These are phyloP conservation scores for Leishmania mexicana DNA, from an alignment of 208 protist genomes.

Conservation along the genomic window DNA sequence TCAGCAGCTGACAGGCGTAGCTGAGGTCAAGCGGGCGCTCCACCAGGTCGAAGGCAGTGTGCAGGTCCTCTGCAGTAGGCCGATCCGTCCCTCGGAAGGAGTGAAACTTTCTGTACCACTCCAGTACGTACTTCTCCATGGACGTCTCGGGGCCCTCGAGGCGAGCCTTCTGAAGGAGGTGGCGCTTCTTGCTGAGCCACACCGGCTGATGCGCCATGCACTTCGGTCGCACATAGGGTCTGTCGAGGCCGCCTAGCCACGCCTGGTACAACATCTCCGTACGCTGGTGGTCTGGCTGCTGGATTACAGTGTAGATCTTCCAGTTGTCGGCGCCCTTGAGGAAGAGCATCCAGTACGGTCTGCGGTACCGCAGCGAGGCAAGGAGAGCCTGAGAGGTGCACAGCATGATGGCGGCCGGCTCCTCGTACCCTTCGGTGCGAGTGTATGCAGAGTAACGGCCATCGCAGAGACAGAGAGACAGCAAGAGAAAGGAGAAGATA, in stretches of 20 bases:
- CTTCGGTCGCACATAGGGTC: constrained; percentile 88
- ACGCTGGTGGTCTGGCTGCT: constrained; percentile 90
- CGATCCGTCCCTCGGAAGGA: constrained; percentile 83
- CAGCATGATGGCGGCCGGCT: constrained; percentile 31
- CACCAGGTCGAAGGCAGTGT: constrained; percentile 89
- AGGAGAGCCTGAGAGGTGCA: constrained; percentile 23
- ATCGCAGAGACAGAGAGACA: background rate
- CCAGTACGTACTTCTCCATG: constrained; percentile 88
- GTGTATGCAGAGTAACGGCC: background rate
- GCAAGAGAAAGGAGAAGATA: background rate
- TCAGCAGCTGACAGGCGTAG: constrained; percentile 88
- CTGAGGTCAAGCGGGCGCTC: constrained; percentile 91
- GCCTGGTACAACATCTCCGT: constrained; percentile 94
- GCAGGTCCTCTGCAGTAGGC: constrained; percentile 85
- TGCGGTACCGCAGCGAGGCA: constrained; percentile 59
- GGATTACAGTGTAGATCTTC: constrained; percentile 92
- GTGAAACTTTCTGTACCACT: constrained; percentile 86
- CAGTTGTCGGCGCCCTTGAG: constrained; percentile 91
- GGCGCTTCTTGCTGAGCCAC: constrained; percentile 91
- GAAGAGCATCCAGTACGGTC: constrained; percentile 88
- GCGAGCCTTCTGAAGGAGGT: constrained; percentile 78
- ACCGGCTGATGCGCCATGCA: constrained; percentile 90
- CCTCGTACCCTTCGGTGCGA: background rate
- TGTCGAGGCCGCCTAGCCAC: constrained; percentile 90
- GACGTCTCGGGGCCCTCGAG: constrained; percentile 86